Percentiles rank a stretch among this genome's conserved stretches.
phyloP scores from a whole-genome alignment of 2,329 filamentous ascomycete genomes.

The Aspergillus terreus region DNA sequence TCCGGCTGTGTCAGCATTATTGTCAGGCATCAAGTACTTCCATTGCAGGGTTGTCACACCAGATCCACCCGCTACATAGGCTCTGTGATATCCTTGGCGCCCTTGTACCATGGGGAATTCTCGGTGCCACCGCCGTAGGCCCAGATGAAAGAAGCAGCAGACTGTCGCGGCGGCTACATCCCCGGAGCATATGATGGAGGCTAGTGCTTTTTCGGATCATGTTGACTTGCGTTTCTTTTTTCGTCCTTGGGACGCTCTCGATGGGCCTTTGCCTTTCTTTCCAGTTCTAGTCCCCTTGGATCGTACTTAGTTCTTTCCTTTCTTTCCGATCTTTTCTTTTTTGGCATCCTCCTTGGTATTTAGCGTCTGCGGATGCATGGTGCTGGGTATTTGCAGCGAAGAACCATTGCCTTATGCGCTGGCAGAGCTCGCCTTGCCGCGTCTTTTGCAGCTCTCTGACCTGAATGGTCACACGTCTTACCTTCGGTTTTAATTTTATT shows the following conservation, averaged over 20 bases:
- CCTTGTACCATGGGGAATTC: constrained; percentile 21
- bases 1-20: constrained; percentile 14
- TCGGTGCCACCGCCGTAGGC: constrained; percentile 27
- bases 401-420: constrained; percentile 10
- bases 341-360: constrained; percentile 9
- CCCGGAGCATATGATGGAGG: constrained; percentile 20
- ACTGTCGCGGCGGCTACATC: constrained; percentile 8
- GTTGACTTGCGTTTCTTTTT: not conserved
- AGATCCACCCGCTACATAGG: constrained; percentile 23
- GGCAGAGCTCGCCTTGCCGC: constrained; percentile 15
- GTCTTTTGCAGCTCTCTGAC: constrained; percentile 8
- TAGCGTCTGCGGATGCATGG: constrained; percentile 9
- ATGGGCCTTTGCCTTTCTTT: not conserved
- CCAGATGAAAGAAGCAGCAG: constrained; percentile 19
- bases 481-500: constrained; percentile 4
- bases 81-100: constrained; percentile 26
- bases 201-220: constrained; percentile 3
- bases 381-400: constrained; percentile 12
- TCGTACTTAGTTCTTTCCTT: not conserved
- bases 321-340: constrained; percentile 1
- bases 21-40: constrained; percentile 11
- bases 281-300: not conserved
- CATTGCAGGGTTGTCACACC: constrained; percentile 25
- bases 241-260: not conserved
- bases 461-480: constrained; percentile 18